A percentile compares a stretch with the other conserved stretches of the same genome.
Evolutionary conservation across 139 green algal genomes (phyloP).

Genomic region (Mesotaenium endlicherianum): DNA sequence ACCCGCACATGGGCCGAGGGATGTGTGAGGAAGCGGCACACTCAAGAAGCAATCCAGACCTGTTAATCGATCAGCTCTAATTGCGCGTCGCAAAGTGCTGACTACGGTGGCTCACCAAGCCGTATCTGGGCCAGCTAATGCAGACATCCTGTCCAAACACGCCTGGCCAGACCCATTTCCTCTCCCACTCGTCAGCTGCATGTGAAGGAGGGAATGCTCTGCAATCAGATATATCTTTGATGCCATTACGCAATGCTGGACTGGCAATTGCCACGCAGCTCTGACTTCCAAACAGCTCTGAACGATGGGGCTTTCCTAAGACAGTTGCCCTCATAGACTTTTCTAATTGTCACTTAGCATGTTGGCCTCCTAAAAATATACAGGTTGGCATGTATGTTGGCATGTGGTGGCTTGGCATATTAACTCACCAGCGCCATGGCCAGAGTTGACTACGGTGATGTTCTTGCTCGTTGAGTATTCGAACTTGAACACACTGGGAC

Average conservation of each 20-base stretch:
- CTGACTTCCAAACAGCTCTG: not conserved
- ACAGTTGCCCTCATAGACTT: not conserved
- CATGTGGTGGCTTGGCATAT: not conserved
- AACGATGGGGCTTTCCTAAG: not conserved
- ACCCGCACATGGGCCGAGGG: not conserved
- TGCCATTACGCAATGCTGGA: not conserved
- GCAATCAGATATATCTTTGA: too few relatives aligned
- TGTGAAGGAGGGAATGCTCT: too few relatives aligned
- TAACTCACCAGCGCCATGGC: constrained; percentile 4
- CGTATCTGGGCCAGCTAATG: too few relatives aligned
- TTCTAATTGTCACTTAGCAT: not conserved
- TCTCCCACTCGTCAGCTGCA: too few relatives aligned
- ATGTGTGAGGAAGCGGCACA: not conserved
- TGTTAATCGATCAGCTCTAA: too few relatives aligned
- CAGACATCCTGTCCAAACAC: too few relatives aligned
- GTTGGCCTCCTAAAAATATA: not conserved
- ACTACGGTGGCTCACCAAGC: too few relatives aligned
- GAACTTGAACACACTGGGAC: not conserved
- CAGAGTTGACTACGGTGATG: constrained; percentile 13
- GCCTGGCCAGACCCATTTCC: too few relatives aligned
- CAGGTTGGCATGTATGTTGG: not conserved
- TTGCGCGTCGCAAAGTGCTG: too few relatives aligned
- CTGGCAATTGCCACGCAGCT: not conserved
- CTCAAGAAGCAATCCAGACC: not conserved
- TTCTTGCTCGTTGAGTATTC: constrained; percentile 2